Evolutionary conservation across 2,329 filamentous ascomycete genomes (phyloP), one percentile per base, ranked within the genome.

Genomic region (Alternaria gaisen): DNA sequence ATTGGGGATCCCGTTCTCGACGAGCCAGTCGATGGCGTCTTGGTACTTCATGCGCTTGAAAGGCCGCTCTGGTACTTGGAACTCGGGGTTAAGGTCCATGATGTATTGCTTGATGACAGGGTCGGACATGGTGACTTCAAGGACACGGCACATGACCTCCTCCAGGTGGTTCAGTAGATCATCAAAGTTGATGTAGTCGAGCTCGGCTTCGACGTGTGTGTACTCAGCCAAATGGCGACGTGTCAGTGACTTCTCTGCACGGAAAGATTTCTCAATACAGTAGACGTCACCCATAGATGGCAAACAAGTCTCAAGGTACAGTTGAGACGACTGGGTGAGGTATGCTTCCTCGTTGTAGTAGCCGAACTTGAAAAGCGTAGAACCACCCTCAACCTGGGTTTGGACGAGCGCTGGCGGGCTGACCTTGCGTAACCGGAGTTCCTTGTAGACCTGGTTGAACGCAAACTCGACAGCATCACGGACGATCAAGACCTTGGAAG

Each of bases 191-290:
- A 99, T 97, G 78, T 95, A 98, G 83, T 98, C 95, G 61, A 99
- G 86, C 80, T 99, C 95, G 60, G 90, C 94, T 82, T 99, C 95
- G 69, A 99, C 87, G 83, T 99, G 95, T 1, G 94, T 97, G 84
- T 97, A 99, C 82, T 99, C 95, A 48, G 93, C 92, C 72, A 99
- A 83, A 79, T 99, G 95, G 74, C 95, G 92, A 64, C 95, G 91
- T 51, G 95, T 99, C 59, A 98, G 85, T 7, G 91, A 94, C 83
- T 97, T 97, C 82, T 99, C 95, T 14, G 95, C 95, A 64, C 95
- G 94, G 90, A 99, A 99, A 2, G 94, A 98, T 80, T 97, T 97
- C 81, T 97, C 94, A 73, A 99, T 94, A 78, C 94, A 98, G 86
- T 96, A 99, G 54, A 97, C 93, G 77, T 97, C 92, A 70, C 95